Base-by-base conservation (phyloP, 2,329 filamentous ascomycete genomes). In the Juglanconis oblonga region DNA sequence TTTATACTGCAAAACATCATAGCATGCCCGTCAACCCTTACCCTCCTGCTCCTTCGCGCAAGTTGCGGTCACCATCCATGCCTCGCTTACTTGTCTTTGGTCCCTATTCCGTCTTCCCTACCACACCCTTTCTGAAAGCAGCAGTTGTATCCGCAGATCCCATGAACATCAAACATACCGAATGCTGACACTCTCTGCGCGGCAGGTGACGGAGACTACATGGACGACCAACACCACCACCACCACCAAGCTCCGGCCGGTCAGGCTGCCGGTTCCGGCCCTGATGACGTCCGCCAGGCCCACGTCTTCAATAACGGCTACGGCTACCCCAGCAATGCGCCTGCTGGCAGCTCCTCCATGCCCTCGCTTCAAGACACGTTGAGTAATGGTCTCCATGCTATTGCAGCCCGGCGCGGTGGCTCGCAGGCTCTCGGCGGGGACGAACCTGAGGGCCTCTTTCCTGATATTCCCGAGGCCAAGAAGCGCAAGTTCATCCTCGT, bases 401-500 rank as follows among this genome's bases (percentile, higher is more conserved):
- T 74, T 63, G 72, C 72, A 66, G 65, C 73, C 64, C 65, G 70
- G 58, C 59, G 72, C 64, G 45, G 72, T 68, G 65, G 70, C 70
- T 49, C 73, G 66, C 70, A 73, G 58, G 71, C 69, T 52, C 75
- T 83, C 65, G 79, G 83, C 61, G 79, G 81, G 63, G 80, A 87
- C 68, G 83, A 85, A 63, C 78, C 88, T 55, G 83, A 87, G 14
- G 86, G 87, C 52, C 84, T 97, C 49, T 97, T 97, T 73, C 91
- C 92, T 52, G 89, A 95, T 66, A 84, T 97, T 55, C 92, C 93
- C 1, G 92, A 95, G 69, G 87, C 89, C 55, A 97, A 96, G 78
- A 91, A 92, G 70, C 89, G 94, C 71, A 98, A 97, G 75, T 98
- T 98, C 74, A 97, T 98, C 67, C 85, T 98, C 9, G 92, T 98